A percentile compares a stretch with the other conserved stretches of the same genome.
Evolutionary conservation across 345 rosid genomes (phyloP).

Genomic region (Euphorbia lathyris): DNA sequence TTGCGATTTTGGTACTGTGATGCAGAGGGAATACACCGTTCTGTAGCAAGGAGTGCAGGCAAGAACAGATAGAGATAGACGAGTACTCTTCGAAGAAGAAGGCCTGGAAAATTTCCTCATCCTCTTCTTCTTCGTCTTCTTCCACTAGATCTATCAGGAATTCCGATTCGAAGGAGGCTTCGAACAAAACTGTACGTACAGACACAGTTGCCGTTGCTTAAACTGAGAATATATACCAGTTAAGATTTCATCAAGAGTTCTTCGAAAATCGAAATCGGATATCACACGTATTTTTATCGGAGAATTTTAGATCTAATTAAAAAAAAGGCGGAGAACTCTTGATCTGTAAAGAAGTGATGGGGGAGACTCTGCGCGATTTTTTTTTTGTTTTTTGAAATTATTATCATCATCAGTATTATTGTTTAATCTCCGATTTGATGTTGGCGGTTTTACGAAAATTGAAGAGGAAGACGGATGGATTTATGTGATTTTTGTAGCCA

Average conservation of each 20-base stretch:
- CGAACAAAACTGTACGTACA: constrained; percentile 38
- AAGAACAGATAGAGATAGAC: constrained; percentile 74
- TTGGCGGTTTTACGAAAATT: not conserved
- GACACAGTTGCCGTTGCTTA: constrained; percentile 51
- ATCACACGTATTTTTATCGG: not conserved
- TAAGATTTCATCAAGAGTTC: not conserved
- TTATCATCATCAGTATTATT: too few relatives aligned
- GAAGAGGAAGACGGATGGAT: not conserved
- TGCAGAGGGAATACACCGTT: constrained; percentile 72
- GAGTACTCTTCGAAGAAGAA: constrained; percentile 41
- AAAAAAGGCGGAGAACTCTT: not conserved
- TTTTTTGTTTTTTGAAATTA: not conserved
- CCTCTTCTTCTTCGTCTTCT: constrained; percentile 17
- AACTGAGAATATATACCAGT: not conserved
- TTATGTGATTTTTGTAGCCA: not conserved
- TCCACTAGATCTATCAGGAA: constrained; percentile 44
- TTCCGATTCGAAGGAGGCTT: constrained; percentile 38
- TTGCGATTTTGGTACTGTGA: not conserved
- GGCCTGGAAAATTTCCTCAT: constrained; percentile 37
- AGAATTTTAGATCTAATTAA: not conserved
- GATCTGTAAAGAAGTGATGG: constrained; percentile 7
- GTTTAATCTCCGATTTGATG: not conserved
- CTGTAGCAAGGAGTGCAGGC: constrained; percentile 78
- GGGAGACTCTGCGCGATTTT: not conserved
- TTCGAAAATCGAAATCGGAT: too few relatives aligned